phyloP scores from a whole-genome alignment of 2,329 filamentous ascomycete species.

The Fusarium piperis region DNA sequence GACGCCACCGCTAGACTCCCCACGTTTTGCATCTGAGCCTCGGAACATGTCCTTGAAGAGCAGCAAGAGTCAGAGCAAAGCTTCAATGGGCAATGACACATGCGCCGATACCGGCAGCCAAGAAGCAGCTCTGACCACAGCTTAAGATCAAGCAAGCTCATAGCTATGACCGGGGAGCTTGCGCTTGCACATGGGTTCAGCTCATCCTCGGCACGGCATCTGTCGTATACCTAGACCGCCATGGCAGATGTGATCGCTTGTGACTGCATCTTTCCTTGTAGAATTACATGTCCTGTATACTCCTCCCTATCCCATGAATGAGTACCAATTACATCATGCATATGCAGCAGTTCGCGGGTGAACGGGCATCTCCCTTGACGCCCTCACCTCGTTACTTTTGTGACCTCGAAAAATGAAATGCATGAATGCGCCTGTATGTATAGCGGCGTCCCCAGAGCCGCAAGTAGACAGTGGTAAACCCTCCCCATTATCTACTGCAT shows the following conservation, averaged over 20 bases:
- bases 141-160: conserved; percentile 9
- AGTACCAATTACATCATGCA: conserved; percentile 7
- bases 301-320: background rate
- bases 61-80: background rate
- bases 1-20: conserved; percentile 13
- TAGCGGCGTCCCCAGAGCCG: conserved; percentile 3
- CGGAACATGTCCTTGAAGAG: conserved; percentile 4
- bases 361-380: background rate
- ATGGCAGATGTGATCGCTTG: background rate
- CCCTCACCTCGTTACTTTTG: background rate
- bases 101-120: conserved; percentile 33
- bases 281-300: background rate
- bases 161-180: background rate
- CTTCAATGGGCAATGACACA: background rate
- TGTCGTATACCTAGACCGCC: background rate
- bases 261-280: conserved; percentile 2
- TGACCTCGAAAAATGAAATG: conserved; percentile 13
- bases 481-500: conserved; percentile 7
- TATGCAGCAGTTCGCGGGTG: background rate
- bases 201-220: conserved; percentile 20
- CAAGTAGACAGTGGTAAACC: conserved; percentile 5
- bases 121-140: background rate
- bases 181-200: background rate
- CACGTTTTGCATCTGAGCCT: conserved; percentile 4
- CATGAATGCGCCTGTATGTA: background rate